A percentile compares a stretch with the other conserved stretches of the same genome.
phyloP scores from a whole-genome alignment of 2,329 filamentous ascomycete species.

The Penicillium sp. region DNA sequence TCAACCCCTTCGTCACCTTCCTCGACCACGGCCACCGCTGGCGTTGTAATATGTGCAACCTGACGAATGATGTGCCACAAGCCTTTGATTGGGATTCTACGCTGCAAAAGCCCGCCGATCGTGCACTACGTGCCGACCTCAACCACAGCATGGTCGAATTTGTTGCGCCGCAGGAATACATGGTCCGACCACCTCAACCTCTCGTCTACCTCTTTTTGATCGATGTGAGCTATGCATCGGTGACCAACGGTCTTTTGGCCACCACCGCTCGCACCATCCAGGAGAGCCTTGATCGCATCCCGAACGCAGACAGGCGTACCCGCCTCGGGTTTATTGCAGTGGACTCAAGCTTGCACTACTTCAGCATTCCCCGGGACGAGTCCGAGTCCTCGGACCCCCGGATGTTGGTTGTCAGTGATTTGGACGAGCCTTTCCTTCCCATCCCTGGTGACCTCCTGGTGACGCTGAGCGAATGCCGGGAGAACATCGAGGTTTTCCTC shows the following conservation, averaged over 20 bases:
- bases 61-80: constrained; percentile 98
- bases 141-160: constrained; percentile 98
- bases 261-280: constrained; percentile 90
- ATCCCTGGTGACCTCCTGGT: constrained; percentile 90
- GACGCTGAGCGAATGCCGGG: constrained; percentile 80
- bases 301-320: constrained; percentile 92
- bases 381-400: constrained; percentile 80
- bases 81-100: constrained; percentile 97
- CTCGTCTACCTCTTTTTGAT: constrained; percentile 94
- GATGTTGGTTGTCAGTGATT: constrained; percentile 91
- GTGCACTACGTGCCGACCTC: constrained; percentile 87
- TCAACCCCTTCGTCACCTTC: constrained; percentile 96
- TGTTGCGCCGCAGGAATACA: constrained; percentile 97
- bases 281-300: constrained; percentile 93
- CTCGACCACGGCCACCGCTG: constrained; percentile 95
- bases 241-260: constrained; percentile 85
- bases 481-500: constrained; percentile 88
- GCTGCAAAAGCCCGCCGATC: constrained; percentile 83
- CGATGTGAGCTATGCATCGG: constrained; percentile 86
- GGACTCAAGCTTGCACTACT: constrained; percentile 93
- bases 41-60: constrained; percentile 99
- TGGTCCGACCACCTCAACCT: constrained; percentile 95
- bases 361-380: constrained; percentile 84
- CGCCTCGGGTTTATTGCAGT: constrained; percentile 93
- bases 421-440: constrained; percentile 94